A percentile compares a stretch with the other conserved stretches of the same genome.
phyloP scores from a whole-genome alignment of 2,329 filamentous ascomycete genomes.

The Colletotrichum lini region DNA sequence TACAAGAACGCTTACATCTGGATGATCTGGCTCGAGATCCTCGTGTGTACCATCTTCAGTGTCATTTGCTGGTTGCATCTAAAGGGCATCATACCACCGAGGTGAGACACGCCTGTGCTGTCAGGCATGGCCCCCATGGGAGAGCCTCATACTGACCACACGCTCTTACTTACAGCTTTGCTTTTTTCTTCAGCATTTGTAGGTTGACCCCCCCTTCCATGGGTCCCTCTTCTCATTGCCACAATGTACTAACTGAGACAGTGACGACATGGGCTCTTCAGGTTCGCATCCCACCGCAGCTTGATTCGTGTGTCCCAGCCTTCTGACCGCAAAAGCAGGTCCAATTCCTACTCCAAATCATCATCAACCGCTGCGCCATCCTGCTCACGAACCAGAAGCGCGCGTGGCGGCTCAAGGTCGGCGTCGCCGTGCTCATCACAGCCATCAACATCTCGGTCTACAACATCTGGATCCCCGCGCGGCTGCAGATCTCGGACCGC shows the following conservation, averaged over 20 bases:
- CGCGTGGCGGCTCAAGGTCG: slow-evolving; percentile 58
- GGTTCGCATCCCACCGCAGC: not conserved
- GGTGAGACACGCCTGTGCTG: slow-evolving; percentile 4
- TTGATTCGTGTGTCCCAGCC: not conserved
- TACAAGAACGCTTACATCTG: slow-evolving; percentile 59
- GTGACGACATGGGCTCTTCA: slow-evolving; percentile 56
- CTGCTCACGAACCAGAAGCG: slow-evolving; percentile 58
- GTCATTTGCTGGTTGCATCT: slow-evolving; percentile 51
- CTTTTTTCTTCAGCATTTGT: slow-evolving; percentile 42
- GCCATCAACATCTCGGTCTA: slow-evolving; percentile 67
- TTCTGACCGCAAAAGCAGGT: slow-evolving; percentile 49
- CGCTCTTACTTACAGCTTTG: slow-evolving; percentile 22
- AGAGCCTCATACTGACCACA: not conserved
- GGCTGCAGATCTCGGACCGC: slow-evolving; percentile 56
- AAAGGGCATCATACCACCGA: slow-evolving; percentile 40
- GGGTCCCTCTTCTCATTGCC: too few relatives aligned
- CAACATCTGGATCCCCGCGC: slow-evolving; percentile 68
- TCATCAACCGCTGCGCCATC: slow-evolving; percentile 66
- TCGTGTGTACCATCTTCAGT: slow-evolving; percentile 58
- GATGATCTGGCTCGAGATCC: slow-evolving; percentile 64
- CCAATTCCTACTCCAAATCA: slow-evolving; percentile 67
- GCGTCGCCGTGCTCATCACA: slow-evolving; percentile 60
- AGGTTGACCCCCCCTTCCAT: too few relatives aligned
- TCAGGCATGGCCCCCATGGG: not conserved
- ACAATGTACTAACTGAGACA: not conserved